Evolutionary conservation across 306 rosid species (phyloP).

Genomic region (Trifolium dubium): DNA sequence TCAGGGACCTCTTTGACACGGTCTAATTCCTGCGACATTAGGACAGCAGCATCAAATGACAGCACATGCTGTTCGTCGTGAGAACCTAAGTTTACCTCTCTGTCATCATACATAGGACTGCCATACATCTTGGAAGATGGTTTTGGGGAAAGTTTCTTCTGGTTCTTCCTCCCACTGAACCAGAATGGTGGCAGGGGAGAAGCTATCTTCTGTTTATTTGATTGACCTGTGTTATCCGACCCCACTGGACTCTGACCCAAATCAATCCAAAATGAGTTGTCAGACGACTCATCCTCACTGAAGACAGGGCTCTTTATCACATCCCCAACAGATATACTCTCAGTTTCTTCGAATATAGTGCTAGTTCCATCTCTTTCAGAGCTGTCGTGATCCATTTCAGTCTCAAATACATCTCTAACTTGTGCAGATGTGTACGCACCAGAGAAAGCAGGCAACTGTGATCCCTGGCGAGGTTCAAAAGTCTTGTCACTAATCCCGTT

Average conservation of each 20-base stretch:
- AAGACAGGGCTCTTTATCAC: constrained; percentile 96
- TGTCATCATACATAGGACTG: constrained; percentile 84
- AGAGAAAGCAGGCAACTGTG: constrained; percentile 91
- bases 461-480: constrained; percentile 65
- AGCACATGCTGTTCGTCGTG: constrained; percentile 65
- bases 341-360: constrained; percentile 93
- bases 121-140: constrained; percentile 73
- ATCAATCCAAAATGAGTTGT: constrained; percentile 92
- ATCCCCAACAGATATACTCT: constrained; percentile 89
- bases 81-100: constrained; percentile 51
- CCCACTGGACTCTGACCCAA: constrained; percentile 96
- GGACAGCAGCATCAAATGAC: constrained; percentile 90
- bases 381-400: constrained; percentile 90
- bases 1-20: constrained; percentile 76
- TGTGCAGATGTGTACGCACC: constrained; percentile 92
- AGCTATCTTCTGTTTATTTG: constrained; percentile 63
- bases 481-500: constrained; percentile 54
- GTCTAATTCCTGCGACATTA: constrained; percentile 81
- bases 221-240: constrained; percentile 66
- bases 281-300: constrained; percentile 95
- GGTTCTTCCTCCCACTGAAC: constrained; percentile 71
- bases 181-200: constrained; percentile 87
- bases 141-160: constrained; percentile 65
- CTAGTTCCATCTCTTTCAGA: constrained; percentile 94
- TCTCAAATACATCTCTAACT: constrained; percentile 93